Evolutionary conservation across 768 basidiomycete species (phyloP).

Genomic region (Nevesoporus exiguus): DNA sequence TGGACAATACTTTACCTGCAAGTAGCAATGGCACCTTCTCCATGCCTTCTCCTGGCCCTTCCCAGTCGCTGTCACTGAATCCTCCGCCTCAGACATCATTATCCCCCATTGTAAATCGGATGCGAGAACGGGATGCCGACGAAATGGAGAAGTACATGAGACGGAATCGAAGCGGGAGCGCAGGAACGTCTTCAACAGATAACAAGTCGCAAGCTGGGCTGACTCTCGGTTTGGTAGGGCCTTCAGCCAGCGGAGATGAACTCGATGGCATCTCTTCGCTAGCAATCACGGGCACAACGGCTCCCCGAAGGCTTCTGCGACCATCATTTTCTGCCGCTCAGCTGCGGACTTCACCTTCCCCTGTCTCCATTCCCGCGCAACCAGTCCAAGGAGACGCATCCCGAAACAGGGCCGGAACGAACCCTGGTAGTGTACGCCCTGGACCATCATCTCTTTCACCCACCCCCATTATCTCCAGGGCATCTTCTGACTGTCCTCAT

Average conservation of each 20-base stretch:
- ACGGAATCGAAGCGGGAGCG: conserved; percentile 80
- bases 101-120: conserved; percentile 75
- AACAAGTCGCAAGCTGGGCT: conserved; percentile 59
- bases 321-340: conserved; percentile 80
- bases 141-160: conserved; percentile 85
- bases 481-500: conserved; percentile 51
- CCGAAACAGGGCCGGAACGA: conserved; percentile 66
- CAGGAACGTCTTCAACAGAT: conserved; percentile 69
- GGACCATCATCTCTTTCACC: conserved; percentile 40
- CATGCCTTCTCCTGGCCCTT: conserved; percentile 34
- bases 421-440: conserved; percentile 48
- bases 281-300: conserved; percentile 49
- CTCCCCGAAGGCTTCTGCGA: conserved; percentile 56
- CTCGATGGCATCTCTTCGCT: conserved; percentile 46
- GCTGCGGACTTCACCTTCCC: conserved; percentile 50
- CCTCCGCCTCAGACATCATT: conserved; percentile 45
- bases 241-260: conserved; percentile 54
- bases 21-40: conserved; percentile 40
- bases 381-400: conserved; percentile 40
- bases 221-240: conserved; percentile 44
- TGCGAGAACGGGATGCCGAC: conserved; percentile 81
- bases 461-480: conserved; percentile 43
- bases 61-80: conserved; percentile 36
- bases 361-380: conserved; percentile 32
- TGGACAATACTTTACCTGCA: conserved; percentile 28